Percentiles rank a stretch among this genome's conserved stretches.
phyloP scores from a whole-genome alignment of 2,329 filamentous ascomycete species.

The Apiospora kogelbergensis region DNA sequence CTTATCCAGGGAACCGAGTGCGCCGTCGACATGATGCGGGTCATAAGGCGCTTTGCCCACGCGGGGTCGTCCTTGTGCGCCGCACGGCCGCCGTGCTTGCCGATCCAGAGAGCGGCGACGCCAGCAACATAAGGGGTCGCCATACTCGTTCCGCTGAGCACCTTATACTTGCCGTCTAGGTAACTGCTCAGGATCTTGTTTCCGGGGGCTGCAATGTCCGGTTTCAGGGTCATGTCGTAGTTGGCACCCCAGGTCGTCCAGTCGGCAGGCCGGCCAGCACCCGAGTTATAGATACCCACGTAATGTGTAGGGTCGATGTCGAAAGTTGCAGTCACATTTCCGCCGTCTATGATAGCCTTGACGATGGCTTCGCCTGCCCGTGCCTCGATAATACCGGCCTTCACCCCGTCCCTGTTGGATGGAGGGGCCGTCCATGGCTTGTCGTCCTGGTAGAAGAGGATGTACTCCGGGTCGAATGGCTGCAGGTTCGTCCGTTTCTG shows the following conservation, averaged over 20 bases:
- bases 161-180: constrained; percentile 30
- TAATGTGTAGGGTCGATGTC: constrained; percentile 19
- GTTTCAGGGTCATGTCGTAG: constrained; percentile 36
- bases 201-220: constrained; percentile 35
- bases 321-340: constrained; percentile 32
- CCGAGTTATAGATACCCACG: constrained; percentile 21
- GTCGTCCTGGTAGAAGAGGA: constrained; percentile 36
- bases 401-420: too few relatives aligned
- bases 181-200: constrained; percentile 41
- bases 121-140: constrained; percentile 39
- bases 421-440: not conserved
- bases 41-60: constrained; percentile 23
- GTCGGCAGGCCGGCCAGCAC: constrained; percentile 18
- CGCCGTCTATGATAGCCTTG: constrained; percentile 23
- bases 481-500: constrained; percentile 31
- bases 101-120: constrained; percentile 29
- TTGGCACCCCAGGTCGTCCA: constrained; percentile 41
- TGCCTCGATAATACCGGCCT: not conserved
- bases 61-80: constrained; percentile 22
- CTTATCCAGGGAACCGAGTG: constrained; percentile 29
- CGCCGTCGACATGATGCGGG: constrained; percentile 30
- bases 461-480: constrained; percentile 27
- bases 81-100: constrained; percentile 24
- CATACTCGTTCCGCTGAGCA: constrained; percentile 45
- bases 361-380: constrained; percentile 25